Percentiles rank a stretch among this genome's conserved stretches.
Conservation (phyloP, 306 rosid species). For the Hippophae rhamnoides region DNA sequence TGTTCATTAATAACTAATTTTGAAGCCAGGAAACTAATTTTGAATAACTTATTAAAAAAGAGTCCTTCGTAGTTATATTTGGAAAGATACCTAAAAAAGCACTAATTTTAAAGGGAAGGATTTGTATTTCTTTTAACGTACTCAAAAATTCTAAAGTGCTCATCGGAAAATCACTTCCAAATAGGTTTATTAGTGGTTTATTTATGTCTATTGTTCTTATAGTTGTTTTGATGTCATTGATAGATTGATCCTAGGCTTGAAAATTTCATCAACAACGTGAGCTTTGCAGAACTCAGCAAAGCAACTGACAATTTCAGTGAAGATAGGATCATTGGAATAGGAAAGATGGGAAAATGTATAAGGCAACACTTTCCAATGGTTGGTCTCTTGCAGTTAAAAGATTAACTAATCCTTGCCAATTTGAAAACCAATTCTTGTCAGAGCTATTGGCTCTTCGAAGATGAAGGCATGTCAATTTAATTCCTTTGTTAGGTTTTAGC, state of each 20-base stretch:
- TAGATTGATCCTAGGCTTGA: slow-evolving; percentile 13
- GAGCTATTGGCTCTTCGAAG: slow-evolving; percentile 10
- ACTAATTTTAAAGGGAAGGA: no score
- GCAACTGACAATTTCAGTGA: no score
- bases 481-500: slow-evolving; percentile 15
- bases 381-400: slow-evolving; percentile 17
- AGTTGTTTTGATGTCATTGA: slow-evolving; percentile 2
- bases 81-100: no score
- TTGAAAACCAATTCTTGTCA: slow-evolving; percentile 4
- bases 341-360: slow-evolving; percentile 11
- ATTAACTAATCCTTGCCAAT: background rate
- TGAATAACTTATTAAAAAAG: no score
- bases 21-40: no score
- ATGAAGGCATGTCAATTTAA: slow-evolving; percentile 2
- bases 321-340: slow-evolving; percentile 19
- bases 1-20: no score
- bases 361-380: slow-evolving; percentile 13
- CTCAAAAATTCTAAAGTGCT: background rate
- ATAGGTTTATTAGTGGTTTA: slow-evolving; percentile 8
- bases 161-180: slow-evolving; percentile 3
- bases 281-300: slow-evolving; percentile 9
- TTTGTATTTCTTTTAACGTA: no score
- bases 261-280: slow-evolving; percentile 5
- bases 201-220: slow-evolving; percentile 16
- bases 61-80: no score